phyloP scores from a whole-genome alignment of 2,329 filamentous ascomycete genomes.

The Claviceps pusilla region DNA sequence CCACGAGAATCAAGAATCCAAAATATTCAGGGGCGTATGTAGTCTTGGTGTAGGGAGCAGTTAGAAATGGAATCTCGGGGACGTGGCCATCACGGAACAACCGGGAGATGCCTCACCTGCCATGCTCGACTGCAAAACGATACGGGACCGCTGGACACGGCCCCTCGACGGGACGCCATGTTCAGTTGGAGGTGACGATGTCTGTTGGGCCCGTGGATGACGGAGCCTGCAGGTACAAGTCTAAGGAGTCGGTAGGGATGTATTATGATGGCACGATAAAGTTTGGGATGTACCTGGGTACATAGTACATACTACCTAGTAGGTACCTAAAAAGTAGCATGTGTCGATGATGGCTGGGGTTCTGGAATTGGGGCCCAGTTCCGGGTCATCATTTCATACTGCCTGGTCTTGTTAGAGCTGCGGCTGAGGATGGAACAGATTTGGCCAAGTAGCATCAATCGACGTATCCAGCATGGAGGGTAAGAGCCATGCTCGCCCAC shows the following conservation, averaged over 20 bases:
- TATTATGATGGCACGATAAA: neutral
- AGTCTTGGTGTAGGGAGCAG: slow-evolving; percentile 1
- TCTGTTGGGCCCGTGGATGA: neutral
- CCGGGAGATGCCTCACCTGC: slow-evolving; percentile 1
- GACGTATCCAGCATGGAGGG: no score
- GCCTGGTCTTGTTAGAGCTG: no score
- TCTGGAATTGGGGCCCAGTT: no score
- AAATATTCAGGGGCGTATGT: slow-evolving; percentile 6
- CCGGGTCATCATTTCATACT: no score
- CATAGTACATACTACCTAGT: no score
- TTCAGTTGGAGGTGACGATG: neutral
- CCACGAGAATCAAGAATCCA: slow-evolving; percentile 3
- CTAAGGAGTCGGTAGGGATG: neutral
- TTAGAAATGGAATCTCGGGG: neutral
- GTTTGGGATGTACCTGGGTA: no score
- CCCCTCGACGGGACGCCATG: slow-evolving; percentile 3
- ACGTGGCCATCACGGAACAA: no score
- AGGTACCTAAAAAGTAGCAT: no score
- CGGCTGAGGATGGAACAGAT: no score
- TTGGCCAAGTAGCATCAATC: no score
- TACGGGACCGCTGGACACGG: neutral
- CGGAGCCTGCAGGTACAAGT: neutral
- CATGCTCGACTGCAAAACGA: slow-evolving; percentile 3
- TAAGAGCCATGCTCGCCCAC: no score
- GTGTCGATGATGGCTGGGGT: no score